Evolutionary conservation across 2,329 filamentous ascomycete genomes (phyloP).

Genomic region (Alternaria sp.): DNA sequence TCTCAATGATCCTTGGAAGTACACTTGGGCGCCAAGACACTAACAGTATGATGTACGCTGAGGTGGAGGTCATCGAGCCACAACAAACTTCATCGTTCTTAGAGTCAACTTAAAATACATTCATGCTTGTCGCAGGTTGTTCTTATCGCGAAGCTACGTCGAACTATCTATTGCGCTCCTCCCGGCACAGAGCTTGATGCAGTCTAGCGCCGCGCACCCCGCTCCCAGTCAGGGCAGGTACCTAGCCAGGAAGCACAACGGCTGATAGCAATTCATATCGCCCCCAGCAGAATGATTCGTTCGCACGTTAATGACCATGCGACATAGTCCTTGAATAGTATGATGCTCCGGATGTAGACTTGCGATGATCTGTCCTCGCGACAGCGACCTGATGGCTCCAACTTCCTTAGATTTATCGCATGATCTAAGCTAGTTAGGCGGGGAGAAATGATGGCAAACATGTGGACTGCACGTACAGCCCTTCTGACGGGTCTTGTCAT

Average conservation of each 20-base stretch:
- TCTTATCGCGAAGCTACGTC: background rate
- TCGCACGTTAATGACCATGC: background rate
- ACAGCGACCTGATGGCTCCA: background rate
- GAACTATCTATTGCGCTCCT: background rate
- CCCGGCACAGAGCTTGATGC: background rate
- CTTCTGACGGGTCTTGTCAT: conserved; percentile 37
- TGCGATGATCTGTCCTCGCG: background rate
- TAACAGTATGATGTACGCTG: background rate
- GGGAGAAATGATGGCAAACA: conserved; percentile 25
- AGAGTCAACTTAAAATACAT: background rate
- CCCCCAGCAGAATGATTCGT: conserved; percentile 10
- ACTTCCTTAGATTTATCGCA: background rate
- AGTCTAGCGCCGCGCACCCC: conserved; percentile 10
- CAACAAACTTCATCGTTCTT: background rate
- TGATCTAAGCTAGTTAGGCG: background rate
- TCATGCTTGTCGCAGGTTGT: background rate
- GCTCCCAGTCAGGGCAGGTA: conserved; percentile 8
- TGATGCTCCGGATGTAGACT: background rate
- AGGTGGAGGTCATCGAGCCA: background rate
- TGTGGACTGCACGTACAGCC: conserved; percentile 40
- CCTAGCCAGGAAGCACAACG: conserved; percentile 1
- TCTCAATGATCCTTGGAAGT: background rate
- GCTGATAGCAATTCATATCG: background rate
- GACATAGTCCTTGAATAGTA: background rate
- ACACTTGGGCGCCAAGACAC: background rate